Conservation (phyloP, 805 yeast species). For the Yarrowia porcina region DNA sequence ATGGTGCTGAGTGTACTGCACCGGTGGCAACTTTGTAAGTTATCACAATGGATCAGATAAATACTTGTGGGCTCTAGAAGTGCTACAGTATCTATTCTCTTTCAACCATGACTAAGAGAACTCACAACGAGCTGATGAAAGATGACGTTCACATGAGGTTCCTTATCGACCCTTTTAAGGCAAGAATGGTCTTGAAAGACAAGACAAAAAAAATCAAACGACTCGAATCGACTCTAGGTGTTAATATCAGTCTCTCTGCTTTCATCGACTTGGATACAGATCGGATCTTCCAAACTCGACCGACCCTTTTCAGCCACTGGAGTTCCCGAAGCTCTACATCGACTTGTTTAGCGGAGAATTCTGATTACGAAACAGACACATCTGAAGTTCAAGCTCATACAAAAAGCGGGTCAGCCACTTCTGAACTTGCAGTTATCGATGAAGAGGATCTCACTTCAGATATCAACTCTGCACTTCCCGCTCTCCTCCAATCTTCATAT, state of each 20-base stretch:
- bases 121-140: not conserved
- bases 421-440: not conserved
- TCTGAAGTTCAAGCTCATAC: too few relatives aligned
- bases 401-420: too few relatives aligned
- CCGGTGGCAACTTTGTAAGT: too few relatives aligned
- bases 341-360: not conserved
- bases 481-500: too few relatives aligned
- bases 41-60: too few relatives aligned
- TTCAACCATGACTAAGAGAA: not conserved
- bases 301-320: not conserved
- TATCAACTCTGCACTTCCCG: not conserved
- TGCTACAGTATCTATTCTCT: too few relatives aligned
- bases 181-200: too few relatives aligned
- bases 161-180: not conserved
- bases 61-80: too few relatives aligned
- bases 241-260: not conserved
- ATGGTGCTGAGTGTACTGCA: too few relatives aligned
- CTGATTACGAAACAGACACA: too few relatives aligned
- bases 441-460: not conserved
- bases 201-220: too few relatives aligned
- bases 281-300: not conserved
- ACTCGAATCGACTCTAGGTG: too few relatives aligned
- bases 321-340: not conserved
- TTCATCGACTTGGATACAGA: not conserved
- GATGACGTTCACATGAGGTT: not conserved